A percentile compares a stretch with the other conserved stretches of the same genome.
Conservation (phyloP, 306 rosid species). For the Rosa chinensis region DNA sequence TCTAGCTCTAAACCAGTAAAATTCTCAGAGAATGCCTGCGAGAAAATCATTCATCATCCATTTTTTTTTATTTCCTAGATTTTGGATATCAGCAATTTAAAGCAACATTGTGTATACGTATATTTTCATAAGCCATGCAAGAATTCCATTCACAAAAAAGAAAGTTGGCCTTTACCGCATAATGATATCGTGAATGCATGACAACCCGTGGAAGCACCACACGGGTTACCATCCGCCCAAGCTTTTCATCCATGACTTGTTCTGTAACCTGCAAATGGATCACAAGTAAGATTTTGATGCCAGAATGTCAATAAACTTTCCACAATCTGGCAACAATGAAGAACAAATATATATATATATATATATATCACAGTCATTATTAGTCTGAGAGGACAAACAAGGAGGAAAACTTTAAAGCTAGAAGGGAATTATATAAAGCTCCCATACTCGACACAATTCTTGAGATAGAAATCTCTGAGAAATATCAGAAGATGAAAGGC, state of each 20-base stretch:
- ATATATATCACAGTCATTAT: too few relatives aligned
- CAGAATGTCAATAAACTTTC: slow-evolving; percentile 7
- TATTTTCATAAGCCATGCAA: neutral
- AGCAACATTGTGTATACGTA: neutral
- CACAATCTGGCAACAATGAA: neutral
- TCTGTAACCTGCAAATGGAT: slow-evolving; percentile 67
- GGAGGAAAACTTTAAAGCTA: neutral
- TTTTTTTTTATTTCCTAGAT: slow-evolving; percentile 16
- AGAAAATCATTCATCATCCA: slow-evolving; percentile 26
- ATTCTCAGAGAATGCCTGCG: slow-evolving; percentile 85
- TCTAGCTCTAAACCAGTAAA: slow-evolving; percentile 97
- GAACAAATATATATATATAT: neutral
- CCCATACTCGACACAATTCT: neutral
- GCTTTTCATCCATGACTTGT: slow-evolving; percentile 87
- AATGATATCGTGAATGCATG: slow-evolving; percentile 94
- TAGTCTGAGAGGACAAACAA: neutral
- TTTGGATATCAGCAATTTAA: slow-evolving; percentile 4
- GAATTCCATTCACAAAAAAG: neutral
- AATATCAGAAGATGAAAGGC: neutral
- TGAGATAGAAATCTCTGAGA: neutral
- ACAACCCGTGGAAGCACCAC: slow-evolving; percentile 98
- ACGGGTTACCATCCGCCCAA: slow-evolving; percentile 85
- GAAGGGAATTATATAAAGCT: neutral
- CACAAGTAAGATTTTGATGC: slow-evolving; percentile 17
- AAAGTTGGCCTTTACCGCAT: slow-evolving; percentile 52